phyloP scores from a whole-genome alignment of 2,329 filamentous ascomycete species.

The Aspergillus floridensis region DNA sequence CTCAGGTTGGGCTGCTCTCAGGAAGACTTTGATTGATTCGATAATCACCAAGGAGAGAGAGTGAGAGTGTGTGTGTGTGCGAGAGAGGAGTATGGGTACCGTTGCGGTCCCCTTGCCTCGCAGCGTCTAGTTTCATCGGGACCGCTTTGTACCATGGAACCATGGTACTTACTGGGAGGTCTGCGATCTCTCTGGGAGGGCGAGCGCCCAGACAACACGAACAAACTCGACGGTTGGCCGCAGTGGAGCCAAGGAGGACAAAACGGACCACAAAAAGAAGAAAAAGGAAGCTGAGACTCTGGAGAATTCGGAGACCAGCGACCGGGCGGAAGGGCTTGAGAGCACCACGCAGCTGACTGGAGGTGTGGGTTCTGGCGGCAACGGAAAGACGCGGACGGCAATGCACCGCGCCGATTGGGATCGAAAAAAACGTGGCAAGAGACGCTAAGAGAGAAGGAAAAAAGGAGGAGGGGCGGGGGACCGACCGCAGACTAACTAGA shows the following conservation, averaged over 20 bases:
- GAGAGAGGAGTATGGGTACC: not conserved
- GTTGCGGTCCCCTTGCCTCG: not conserved
- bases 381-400: conserved; percentile 37
- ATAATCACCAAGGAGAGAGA: not conserved
- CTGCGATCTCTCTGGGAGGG: conserved; percentile 6
- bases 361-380: conserved; percentile 31
- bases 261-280: not conserved
- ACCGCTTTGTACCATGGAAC: conserved; percentile 9
- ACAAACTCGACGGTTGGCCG: conserved; percentile 8
- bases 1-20: not conserved
- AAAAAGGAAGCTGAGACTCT: conserved; percentile 1
- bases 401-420: conserved; percentile 34
- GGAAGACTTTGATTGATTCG: conserved; percentile 1
- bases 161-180: conserved; percentile 6
- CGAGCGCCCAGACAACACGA: conserved; percentile 11
- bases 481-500: not conserved
- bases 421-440: conserved; percentile 30
- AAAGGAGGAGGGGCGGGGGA: conserved; percentile 7
- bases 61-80: not conserved
- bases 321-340: conserved; percentile 8
- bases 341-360: conserved; percentile 21
- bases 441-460: conserved; percentile 9
- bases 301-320: conserved; percentile 2
- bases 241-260: conserved; percentile 7
- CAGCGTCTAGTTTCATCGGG: not conserved